phyloP scores from a whole-genome alignment of 208 protist genomes.

The Trypanosoma brucei region DNA sequence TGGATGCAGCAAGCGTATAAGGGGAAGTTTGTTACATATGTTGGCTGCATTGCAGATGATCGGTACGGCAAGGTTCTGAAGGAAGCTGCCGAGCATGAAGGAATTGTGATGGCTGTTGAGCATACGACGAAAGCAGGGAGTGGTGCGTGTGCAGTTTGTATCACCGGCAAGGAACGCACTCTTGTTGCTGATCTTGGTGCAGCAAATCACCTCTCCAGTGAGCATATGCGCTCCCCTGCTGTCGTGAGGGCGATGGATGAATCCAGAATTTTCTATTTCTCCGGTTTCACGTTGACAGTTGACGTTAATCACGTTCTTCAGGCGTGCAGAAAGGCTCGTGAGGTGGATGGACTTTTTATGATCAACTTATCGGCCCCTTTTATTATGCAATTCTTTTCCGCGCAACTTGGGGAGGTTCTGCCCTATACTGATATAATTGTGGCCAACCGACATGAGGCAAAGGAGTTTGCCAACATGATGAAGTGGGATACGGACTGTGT shows the following conservation, averaged over 20 bases:
- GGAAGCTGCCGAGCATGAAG: conserved; percentile 81
- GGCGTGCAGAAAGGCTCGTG: conserved; percentile 87
- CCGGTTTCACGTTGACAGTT: conserved; percentile 96
- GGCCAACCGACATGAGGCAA: conserved; percentile 95
- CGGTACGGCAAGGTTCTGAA: conserved; percentile 87
- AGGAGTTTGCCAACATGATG: conserved; percentile 61
- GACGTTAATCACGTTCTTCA: conserved; percentile 87
- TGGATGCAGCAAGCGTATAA: conserved; percentile 78
- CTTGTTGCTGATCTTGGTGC: conserved; percentile 97
- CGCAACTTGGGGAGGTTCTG: conserved; percentile 74
- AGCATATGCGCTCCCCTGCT: conserved; percentile 78
- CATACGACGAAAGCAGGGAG: conserved; percentile 87
- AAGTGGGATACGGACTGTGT: conserved; percentile 76
- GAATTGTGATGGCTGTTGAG: conserved; percentile 84
- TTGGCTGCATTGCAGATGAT: conserved; percentile 96
- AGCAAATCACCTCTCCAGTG: conserved; percentile 92
- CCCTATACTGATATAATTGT: conserved; percentile 96
- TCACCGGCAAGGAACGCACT: conserved; percentile 91
- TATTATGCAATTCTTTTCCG: conserved; percentile 94
- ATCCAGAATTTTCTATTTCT: conserved; percentile 88
- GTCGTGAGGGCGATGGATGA: conserved; percentile 50
- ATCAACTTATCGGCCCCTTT: conserved; percentile 97
- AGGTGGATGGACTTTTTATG: conserved; percentile 81
- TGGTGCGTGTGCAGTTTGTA: conserved; percentile 96
- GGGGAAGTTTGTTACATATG: conserved; percentile 59